These are phyloP conservation scores for Rhodotorula sp. DNA, from an alignment of 1,284 basidiomycete genomes.

Conservation along the genomic window DNA sequence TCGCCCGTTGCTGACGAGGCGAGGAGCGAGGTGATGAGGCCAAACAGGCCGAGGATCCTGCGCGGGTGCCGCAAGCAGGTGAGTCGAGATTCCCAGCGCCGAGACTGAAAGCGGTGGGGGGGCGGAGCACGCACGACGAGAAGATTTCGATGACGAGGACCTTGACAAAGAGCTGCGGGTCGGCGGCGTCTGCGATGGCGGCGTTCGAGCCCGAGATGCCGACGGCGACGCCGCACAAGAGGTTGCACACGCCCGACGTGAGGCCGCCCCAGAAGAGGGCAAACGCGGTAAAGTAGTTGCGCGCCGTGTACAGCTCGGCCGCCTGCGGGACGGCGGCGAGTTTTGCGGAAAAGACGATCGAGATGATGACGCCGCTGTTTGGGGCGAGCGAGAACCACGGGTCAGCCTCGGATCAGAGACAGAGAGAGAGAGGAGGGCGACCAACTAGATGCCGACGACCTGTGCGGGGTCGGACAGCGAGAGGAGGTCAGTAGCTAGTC, in stretches of 20 bases:
- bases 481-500: slow-evolving; percentile 60
- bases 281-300: slow-evolving; percentile 90
- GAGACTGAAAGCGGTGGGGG: neutral
- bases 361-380: slow-evolving; percentile 51
- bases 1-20: too few relatives aligned
- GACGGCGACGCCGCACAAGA: slow-evolving; percentile 91
- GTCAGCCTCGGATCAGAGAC: neutral
- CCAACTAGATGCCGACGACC: slow-evolving; percentile 57
- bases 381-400: too few relatives aligned
- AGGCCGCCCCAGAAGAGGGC: slow-evolving; percentile 93
- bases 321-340: slow-evolving; percentile 60
- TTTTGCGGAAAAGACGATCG: slow-evolving; percentile 88
- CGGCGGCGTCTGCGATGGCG: slow-evolving; percentile 86
- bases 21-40: slow-evolving; percentile 49
- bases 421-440: slow-evolving; percentile 58
- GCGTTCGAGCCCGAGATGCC: slow-evolving; percentile 90
- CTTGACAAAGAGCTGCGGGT: slow-evolving; percentile 87
- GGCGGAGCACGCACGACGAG: too few relatives aligned
- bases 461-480: slow-evolving; percentile 56
- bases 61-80: too few relatives aligned
- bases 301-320: slow-evolving; percentile 70
- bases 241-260: slow-evolving; percentile 83
- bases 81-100: too few relatives aligned
- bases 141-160: slow-evolving; percentile 65
- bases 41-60: slow-evolving; percentile 53